Evolutionary conservation across 192 early-diverging fungal genomes (phyloP).

Genomic region (Rhizoclosmatium globosum): DNA sequence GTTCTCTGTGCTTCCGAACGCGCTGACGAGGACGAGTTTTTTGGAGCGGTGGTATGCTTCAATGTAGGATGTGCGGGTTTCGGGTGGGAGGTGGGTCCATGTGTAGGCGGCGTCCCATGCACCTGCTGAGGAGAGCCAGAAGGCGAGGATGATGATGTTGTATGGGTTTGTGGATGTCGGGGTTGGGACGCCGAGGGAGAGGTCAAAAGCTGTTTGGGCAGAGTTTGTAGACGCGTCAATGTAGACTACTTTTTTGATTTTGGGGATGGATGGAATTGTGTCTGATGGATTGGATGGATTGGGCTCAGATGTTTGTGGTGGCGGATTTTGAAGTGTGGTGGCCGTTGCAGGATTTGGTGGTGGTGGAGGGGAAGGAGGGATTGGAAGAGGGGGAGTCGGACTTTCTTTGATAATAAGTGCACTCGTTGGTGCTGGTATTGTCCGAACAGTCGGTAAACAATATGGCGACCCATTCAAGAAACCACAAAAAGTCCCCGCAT

Average conservation of each 20-base stretch:
- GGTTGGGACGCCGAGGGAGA: neutral
- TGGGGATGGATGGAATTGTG: neutral
- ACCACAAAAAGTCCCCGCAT: neutral
- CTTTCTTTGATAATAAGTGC: too few relatives aligned
- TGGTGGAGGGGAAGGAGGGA: neutral
- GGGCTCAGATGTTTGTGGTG: neutral
- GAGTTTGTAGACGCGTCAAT: neutral
- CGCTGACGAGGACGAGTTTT: conserved; percentile 42
- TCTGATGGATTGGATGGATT: neutral
- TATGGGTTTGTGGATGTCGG: neutral
- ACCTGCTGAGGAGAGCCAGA: neutral
- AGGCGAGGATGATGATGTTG: neutral
- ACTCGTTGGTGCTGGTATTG: neutral
- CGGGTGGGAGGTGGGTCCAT: neutral
- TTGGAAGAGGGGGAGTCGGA: too few relatives aligned
- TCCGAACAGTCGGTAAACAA: neutral
- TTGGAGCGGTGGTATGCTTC: conserved; percentile 39
- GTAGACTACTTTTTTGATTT: neutral
- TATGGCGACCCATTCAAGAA: neutral
- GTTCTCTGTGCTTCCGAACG: conserved; percentile 44
- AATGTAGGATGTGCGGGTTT: neutral
- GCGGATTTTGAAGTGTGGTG: neutral
- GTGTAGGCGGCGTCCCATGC: neutral
- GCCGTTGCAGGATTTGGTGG: neutral
- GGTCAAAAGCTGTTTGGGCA: neutral